Base-by-base conservation (phyloP, 495 filamentous ascomycete genomes). In the Usnea hakonensis region DNA sequence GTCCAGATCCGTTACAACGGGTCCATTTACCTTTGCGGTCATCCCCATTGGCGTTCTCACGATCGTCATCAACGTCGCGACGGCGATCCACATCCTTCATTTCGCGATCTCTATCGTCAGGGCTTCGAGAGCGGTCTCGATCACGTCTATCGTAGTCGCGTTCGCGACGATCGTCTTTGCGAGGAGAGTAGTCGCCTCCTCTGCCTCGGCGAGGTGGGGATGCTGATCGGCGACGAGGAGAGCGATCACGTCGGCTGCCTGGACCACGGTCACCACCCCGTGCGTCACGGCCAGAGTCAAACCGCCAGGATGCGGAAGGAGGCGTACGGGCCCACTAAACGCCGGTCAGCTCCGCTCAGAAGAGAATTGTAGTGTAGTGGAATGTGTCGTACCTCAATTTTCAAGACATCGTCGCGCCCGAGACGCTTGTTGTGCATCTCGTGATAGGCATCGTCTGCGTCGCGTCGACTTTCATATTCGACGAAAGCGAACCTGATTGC, bases 401-500 rank as follows among this genome's bases (percentile, higher is more conserved):
- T 99, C 79, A 99, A 73, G 53, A 96, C 74, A 67, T 99, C 94
- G 74, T 99, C 94, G 58, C 92, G 88, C 48, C 91, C 92, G 68
- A 99, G 91, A 58, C 94, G 90, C 84, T 95, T 96, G 79, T 97
- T 97, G 75, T 99, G 94, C 95, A 99, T 97, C 76, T 99, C 94
- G 75, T 97, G 91, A 72, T 99, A 99, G 37, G 94, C 94, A 82
- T 99, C 94, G 78, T 99, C 94, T 52, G 94, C 91, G 82, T 99
- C 94, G 69, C 94, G 95, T 68, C 94, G 91, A 75, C 91, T 95
- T 79, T 99, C 94, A 75, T 99, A 99, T 77, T 99, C 94, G 57
- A 99, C 94, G 77, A 99, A 99, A 21, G 94, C 94, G 74, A 99
- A 99, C 63, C 94, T 98, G 67, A 7, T 64, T 67, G 21, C 37